Evolutionary conservation across 179 eudicot species (phyloP), one percentile per base, ranked within the genome.

Genomic region (Spinacia oleracea): DNA sequence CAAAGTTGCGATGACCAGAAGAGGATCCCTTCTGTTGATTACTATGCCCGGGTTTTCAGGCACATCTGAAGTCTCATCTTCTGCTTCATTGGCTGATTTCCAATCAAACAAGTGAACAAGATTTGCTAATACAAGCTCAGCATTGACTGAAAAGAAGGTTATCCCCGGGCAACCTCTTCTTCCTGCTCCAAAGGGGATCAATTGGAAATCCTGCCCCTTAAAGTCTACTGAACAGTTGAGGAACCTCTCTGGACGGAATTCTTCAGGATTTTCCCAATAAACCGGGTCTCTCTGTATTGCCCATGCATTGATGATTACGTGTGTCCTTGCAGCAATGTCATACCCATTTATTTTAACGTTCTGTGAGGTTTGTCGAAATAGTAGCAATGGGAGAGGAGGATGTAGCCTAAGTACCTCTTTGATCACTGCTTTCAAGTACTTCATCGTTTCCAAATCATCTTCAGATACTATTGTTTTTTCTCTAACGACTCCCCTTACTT

Each of bases 121-220:
- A 74, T 82, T 83, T 59, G 87, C 83, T 23, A 86, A 14, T 42
- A 66, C 75, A 25, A 85, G 74, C 78, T 81, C 86, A 70, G 38
- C 63, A 11, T 42, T 77, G 0, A 34, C 70, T 18, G 66, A 62
- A 0, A 87, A 87, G 68, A 86, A 89, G 5, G 69, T 5, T 48
- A 80, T 78, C 15, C 86, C 91, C 0, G 91, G 91, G 51, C 92
- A 89, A 0, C 76, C 80, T 68, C 91, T 83, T 69, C 92, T 77
- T 5, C 91, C 91, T 0, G 87, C 87, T 27, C 92, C 89, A 66
- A 89, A 89, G 0, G 91, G 92, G 27, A 88, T 83, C 27, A 86
- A 75, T 38, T 79, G 31, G 9, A 86, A 89, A 59, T 89, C 81
- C 1, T 74, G 87, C 25, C 89, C 91, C 75, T 62, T 80, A 15